Percentiles rank a stretch among this genome's conserved stretches.
Evolutionary conservation across 306 rosid species (phyloP).

Genomic region (Inga laurina): DNA sequence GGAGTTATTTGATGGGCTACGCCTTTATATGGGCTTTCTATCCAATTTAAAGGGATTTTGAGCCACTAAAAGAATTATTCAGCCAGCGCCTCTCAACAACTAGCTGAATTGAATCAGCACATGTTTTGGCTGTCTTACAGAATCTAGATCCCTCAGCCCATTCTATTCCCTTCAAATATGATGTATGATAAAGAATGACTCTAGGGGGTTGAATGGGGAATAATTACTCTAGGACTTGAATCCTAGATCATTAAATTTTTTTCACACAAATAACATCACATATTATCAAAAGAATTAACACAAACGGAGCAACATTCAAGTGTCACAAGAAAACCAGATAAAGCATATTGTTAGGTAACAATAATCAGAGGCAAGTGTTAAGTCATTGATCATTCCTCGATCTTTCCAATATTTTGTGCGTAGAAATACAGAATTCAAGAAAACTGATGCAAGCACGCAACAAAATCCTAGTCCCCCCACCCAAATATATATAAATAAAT

Average conservation of each 20-base stretch:
- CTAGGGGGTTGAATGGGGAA: neutral
- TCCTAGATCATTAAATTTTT: conserved; percentile 9
- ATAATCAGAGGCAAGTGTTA: conserved; percentile 1
- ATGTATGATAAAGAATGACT: neutral
- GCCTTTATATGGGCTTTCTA: neutral
- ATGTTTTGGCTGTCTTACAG: neutral
- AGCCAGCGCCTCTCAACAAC: neutral
- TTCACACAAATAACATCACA: neutral
- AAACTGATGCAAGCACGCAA: neutral
- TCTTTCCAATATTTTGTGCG: neutral
- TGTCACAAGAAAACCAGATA: neutral
- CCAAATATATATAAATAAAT: neutral
- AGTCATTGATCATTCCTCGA: neutral
- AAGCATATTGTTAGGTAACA: conserved; percentile 1
- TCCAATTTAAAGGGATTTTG: neutral
- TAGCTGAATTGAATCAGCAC: neutral
- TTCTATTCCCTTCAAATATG: neutral
- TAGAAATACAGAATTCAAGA: neutral
- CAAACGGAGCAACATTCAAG: conserved; percentile 20
- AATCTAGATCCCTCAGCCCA: neutral
- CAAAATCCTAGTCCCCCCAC: neutral
- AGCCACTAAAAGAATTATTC: neutral
- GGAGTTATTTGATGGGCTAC: neutral
- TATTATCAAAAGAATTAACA: neutral
- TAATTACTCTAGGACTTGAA: neutral